phyloP scores from a whole-genome alignment of 352 stramenopile genomes.

The Phytopythium montanum region DNA sequence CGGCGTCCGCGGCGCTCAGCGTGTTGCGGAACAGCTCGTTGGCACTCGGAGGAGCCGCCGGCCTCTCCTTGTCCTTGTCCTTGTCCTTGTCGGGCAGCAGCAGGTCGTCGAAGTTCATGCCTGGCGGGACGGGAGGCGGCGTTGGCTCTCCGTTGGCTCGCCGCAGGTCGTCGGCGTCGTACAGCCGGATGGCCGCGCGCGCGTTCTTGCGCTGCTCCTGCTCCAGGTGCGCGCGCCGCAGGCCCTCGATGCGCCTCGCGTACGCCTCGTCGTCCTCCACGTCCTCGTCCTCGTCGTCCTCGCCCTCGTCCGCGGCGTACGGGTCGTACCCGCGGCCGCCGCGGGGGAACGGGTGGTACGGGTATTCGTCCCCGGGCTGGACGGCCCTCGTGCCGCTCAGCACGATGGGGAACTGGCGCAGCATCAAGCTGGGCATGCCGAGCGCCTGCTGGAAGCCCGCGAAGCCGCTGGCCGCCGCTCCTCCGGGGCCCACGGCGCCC shows the following conservation, averaged over 20 bases:
- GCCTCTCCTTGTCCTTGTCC: too few species aligned
- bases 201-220: constrained; percentile 59
- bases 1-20: constrained; percentile 6
- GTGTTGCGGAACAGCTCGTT: constrained; percentile 12
- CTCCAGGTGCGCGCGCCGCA: constrained; percentile 63
- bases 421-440: constrained; percentile 34
- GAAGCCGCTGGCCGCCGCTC: constrained; percentile 24
- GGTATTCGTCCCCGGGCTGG: constrained; percentile 13
- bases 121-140: constrained; percentile 18
- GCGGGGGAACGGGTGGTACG: constrained; percentile 8
- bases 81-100: constrained; percentile 22
- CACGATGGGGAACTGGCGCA: constrained; percentile 46
- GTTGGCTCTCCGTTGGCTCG: constrained; percentile 24
- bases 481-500: neutral
- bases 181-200: constrained; percentile 35
- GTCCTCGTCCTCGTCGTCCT: constrained; percentile 38
- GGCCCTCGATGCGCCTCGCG: constrained; percentile 43
- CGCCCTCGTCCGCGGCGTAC: constrained; percentile 35
- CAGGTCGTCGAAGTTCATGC: constrained; percentile 46
- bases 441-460: constrained; percentile 12
- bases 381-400: constrained; percentile 24
- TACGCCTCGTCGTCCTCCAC: constrained; percentile 46
- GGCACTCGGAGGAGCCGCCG: neutral
- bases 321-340: constrained; percentile 1
- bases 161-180: constrained; percentile 35